These are phyloP conservation scores for Calocybe cyanea DNA, from an alignment of 768 basidiomycete species.

Conservation along the genomic window DNA sequence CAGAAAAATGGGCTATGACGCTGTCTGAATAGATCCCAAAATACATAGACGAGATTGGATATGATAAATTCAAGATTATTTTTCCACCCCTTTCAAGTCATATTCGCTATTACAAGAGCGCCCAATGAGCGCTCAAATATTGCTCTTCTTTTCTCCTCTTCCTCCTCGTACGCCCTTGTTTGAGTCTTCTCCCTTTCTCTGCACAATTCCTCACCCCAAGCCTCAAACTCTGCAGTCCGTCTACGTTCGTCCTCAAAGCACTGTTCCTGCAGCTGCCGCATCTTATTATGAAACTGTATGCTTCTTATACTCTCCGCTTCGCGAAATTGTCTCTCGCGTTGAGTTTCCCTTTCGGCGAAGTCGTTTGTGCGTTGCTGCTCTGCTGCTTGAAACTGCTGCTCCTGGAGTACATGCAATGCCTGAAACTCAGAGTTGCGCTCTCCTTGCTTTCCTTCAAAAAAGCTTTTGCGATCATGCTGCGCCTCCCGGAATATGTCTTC, in stretches of 20 bases:
- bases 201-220: slow-evolving; percentile 2
- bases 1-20: background rate
- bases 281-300: background rate
- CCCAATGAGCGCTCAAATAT: slow-evolving; percentile 1
- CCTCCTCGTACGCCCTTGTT: background rate
- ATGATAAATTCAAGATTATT: no score
- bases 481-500: background rate
- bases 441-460: background rate
- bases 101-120: background rate
- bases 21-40: background rate
- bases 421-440: background rate
- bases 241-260: slow-evolving; percentile 1
- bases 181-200: background rate
- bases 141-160: background rate
- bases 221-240: background rate
- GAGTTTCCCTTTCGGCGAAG: background rate
- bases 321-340: background rate
- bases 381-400: background rate
- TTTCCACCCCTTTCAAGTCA: no score
- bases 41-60: no score
- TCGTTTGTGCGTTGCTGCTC: background rate
- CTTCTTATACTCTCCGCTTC: background rate
- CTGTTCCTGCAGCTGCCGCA: background rate
- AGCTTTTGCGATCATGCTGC: background rate
- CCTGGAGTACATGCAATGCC: background rate